Base-by-base conservation (phyloP, 257 asterid genomes). In the Dorcoceras hygrometricum region DNA sequence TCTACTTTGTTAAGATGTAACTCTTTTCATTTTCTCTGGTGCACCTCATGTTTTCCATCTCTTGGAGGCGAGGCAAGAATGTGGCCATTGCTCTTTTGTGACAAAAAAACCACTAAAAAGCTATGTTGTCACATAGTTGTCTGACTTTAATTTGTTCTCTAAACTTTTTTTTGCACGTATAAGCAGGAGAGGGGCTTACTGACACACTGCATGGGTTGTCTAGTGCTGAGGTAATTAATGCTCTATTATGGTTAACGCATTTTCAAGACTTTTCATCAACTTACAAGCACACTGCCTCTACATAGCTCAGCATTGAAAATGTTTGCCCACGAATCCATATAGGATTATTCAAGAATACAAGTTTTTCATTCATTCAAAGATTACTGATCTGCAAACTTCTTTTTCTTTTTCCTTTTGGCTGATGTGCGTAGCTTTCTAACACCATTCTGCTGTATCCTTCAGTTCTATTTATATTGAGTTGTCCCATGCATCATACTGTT, bases 151-250 rank as follows among this genome's bases (percentile, higher is more conserved):
- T 76, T 19, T 22, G 51, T 74, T 39, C 65, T 51, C 59, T 59
- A 14, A 63, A 68, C 18, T 34, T 53, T 70, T 65, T 56, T 59
- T 65, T 19, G 26, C 72, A 25, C 32, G 32, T 70, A 39, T 70
- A 59, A 74, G 66, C 82, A 91, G 98, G 93, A 27, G 95, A 86
- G n/a, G 98, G 96, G 32, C 97, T 89, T 46, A 89, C 96, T 1
- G 96, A 92, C 79, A 71, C 86, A 65, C 73, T 92, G 76, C 89
- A 59, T 34, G 90, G 84, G 31, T 80, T 92, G 75, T 72, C 96
- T 32, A 84, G 97, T 75, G 4, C 91, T 11, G 89, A 92, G 89
- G 98, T 89, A 74, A 69, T 43, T 53, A 67, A 48, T 4, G 39
- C 4, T 23, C 51, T 29, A 28, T 26, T 34, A 16, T 67, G 29